These are phyloP conservation scores for Teunomyces gatunensis DNA, from an alignment of 805 yeast species.

Conservation along the genomic window DNA sequence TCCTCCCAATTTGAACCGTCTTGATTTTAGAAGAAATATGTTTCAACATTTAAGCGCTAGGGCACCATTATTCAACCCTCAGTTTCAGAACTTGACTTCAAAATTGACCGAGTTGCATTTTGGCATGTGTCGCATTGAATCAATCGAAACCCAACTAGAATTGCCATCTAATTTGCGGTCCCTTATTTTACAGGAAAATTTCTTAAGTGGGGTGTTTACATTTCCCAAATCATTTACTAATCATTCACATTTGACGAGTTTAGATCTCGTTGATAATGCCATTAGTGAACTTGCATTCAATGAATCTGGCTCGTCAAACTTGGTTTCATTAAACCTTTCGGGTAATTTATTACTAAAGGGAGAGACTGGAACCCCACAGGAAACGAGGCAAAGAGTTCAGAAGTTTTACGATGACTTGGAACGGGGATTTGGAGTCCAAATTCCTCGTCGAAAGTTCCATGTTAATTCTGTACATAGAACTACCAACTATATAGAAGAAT, in stretches of 20 bases:
- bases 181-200: constrained; percentile 7
- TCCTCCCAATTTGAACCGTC: constrained; percentile 15
- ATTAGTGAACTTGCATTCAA: constrained; percentile 3
- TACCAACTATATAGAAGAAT: background rate
- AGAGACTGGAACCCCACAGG: constrained; percentile 5
- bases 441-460: constrained; percentile 20
- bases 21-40: constrained; percentile 23
- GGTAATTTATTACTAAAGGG: constrained; percentile 16
- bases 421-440: constrained; percentile 17
- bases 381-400: constrained; percentile 11
- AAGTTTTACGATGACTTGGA: constrained; percentile 25
- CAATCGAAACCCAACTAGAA: constrained; percentile 5
- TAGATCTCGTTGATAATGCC: constrained; percentile 13
- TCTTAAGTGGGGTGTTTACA: constrained; percentile 13
- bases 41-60: constrained; percentile 8
- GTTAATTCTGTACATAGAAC: constrained; percentile 15
- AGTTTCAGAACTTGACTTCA: constrained; percentile 3
- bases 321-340: constrained; percentile 18
- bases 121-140: constrained; percentile 6
- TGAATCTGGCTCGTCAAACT: constrained; percentile 5
- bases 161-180: constrained; percentile 8
- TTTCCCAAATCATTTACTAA: constrained; percentile 8
- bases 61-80: constrained; percentile 6
- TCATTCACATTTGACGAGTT: constrained; percentile 10
- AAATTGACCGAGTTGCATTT: constrained; percentile 6